A percentile compares a stretch with the other conserved stretches of the same genome.
phyloP scores from a whole-genome alignment of 352 stramenopile species.

The Phytophthora foliorum region DNA sequence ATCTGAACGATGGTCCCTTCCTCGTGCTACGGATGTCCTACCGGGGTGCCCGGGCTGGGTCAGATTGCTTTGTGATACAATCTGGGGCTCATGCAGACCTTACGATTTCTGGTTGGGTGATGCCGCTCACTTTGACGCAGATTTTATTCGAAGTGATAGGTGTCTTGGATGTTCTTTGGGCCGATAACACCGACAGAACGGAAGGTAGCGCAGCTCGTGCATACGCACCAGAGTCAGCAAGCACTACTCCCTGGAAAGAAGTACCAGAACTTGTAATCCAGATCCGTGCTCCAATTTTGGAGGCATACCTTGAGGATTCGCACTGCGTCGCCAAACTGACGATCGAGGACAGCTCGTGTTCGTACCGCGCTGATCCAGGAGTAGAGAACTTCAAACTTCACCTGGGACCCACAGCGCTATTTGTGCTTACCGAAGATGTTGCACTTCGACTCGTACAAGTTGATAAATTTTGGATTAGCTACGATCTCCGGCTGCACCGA shows the following conservation, averaged over 20 bases:
- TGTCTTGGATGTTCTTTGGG: constrained; percentile 78
- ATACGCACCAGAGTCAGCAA: constrained; percentile 22
- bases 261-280: constrained; percentile 77
- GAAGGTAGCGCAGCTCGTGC: constrained; percentile 23
- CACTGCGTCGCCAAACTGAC: constrained; percentile 90
- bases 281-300: constrained; percentile 82
- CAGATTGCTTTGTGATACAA: constrained; percentile 68
- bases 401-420: constrained; percentile 81
- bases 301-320: constrained; percentile 89
- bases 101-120: constrained; percentile 81
- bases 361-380: constrained; percentile 67
- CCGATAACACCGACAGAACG: constrained; percentile 23
- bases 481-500: constrained; percentile 73
- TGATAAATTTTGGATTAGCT: constrained; percentile 81
- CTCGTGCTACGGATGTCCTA: constrained; percentile 74
- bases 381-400: constrained; percentile 78
- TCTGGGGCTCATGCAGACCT: constrained; percentile 70
- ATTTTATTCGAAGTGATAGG: constrained; percentile 82
- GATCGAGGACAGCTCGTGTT: constrained; percentile 80
- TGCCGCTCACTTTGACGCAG: constrained; percentile 77
- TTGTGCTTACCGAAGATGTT: constrained; percentile 89
- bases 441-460: constrained; percentile 86
- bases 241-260: constrained; percentile 54
- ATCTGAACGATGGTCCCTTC: constrained; percentile 65
- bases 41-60: constrained; percentile 49